Evolutionary conservation across 768 basidiomycete species (phyloP), one percentile per base, ranked within the genome.

Genomic region (Termitomyces titanicus): DNA sequence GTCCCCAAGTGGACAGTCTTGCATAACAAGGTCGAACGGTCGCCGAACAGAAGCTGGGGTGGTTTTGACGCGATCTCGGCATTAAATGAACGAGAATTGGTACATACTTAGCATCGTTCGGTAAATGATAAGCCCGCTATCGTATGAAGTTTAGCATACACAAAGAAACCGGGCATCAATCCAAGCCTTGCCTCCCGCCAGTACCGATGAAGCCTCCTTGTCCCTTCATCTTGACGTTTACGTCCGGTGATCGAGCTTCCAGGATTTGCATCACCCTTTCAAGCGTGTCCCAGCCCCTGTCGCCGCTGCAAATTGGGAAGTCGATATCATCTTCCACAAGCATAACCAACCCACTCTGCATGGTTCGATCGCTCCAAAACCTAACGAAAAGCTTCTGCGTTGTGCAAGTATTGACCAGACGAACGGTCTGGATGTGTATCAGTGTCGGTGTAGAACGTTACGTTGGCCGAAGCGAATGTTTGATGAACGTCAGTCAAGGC

Each of bases 291-390:
- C 69, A 70, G 22, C 73, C 73, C 18, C 45, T 47, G 60, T 70
- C 68, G 6, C 67, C 66, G 15, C 67, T 70, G 29, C 74, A 77
- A 18, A 77, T 42, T 0, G 76, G 75, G 44, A 77, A 77, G 56
- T 78, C n/a, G n/a, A n/a, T n/a, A n/a, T n/a, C 75, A 57, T 78
- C 75, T 51, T 76, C 76, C 27, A 74, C 63, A 12, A 77, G 63
- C 71, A 76, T 76, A 4, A 77, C 57, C 74, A 4, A 77, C 57
- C 74, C 74, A 77, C 53, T 77, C 74, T 13, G 72, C 66, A 35
- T 57, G 54, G n/a, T 15, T 29, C 0, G 55, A 33, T 5, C 56
- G 54, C 40, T 63, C 64, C 33, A 47, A 33, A 54, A 63, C 57
- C 77, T 74, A 77, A 25, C 69, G 55, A 38, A 77, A 70, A 4